phyloP scores from a whole-genome alignment of 345 rosid species.

The Citrus hindsii region DNA sequence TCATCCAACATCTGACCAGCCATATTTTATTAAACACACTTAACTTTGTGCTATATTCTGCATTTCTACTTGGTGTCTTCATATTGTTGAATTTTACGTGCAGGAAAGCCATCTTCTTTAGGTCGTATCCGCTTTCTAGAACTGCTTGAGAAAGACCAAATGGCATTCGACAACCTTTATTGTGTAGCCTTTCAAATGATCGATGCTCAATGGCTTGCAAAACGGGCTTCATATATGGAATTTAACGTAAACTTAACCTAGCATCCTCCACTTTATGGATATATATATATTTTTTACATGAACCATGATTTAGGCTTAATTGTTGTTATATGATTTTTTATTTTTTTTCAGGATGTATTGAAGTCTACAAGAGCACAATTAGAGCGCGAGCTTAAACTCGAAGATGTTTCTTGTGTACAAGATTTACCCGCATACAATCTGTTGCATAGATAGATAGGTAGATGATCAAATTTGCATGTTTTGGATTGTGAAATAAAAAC shows the following conservation, averaged over 20 bases:
- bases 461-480: constrained; percentile 15
- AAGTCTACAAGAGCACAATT: constrained; percentile 75
- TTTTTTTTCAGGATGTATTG: constrained; percentile 66
- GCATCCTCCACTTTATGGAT: too few species aligned
- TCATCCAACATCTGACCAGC: background rate
- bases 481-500: background rate
- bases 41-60: background rate
- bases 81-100: background rate
- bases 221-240: constrained; percentile 87
- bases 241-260: constrained; percentile 53
- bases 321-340: background rate
- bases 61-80: background rate
- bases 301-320: background rate
- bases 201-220: constrained; percentile 96
- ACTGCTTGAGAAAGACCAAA: constrained; percentile 65
- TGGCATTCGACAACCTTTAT: constrained; percentile 81
- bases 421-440: constrained; percentile 75
- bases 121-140: constrained; percentile 63
- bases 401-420: constrained; percentile 54
- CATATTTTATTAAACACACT: background rate
- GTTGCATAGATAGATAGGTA: constrained; percentile 18
- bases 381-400: constrained; percentile 72
- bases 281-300: too few species aligned
- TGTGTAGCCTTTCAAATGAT: constrained; percentile 82
- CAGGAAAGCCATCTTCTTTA: constrained; percentile 73